Evolutionary conservation across 179 eudicot genomes (phyloP).

Genomic region (Patellifolia procumbens): DNA sequence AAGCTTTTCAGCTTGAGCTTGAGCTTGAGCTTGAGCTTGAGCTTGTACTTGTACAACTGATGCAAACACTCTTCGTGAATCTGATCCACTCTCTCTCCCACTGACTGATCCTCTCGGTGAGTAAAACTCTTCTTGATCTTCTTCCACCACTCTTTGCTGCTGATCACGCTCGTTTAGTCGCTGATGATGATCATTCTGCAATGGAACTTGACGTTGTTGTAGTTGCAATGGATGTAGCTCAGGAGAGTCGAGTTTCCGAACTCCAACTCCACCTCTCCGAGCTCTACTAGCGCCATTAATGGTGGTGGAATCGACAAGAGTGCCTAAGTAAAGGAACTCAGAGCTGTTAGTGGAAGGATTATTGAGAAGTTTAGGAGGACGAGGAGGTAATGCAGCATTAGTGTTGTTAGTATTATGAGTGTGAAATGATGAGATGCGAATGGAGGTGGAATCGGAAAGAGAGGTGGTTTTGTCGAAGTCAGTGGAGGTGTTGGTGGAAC

Average conservation of each 20-base stretch:
- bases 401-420: too few relatives aligned
- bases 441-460: too few relatives aligned
- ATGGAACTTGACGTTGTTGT: slow-evolving; percentile 11
- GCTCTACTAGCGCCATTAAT: slow-evolving; percentile 14
- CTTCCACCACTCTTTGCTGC: slow-evolving; percentile 30
- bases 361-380: slow-evolving; percentile 30
- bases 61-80: slow-evolving; percentile 51
- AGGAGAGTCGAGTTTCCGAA: slow-evolving; percentile 72
- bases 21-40: too few relatives aligned
- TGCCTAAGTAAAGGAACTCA: slow-evolving; percentile 86
- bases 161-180: too few relatives aligned
- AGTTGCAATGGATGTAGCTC: slow-evolving; percentile 86
- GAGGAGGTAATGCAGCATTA: slow-evolving; percentile 48
- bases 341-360: slow-evolving; percentile 65
- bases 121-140: slow-evolving; percentile 68
- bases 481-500: neutral
- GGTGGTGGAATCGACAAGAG: slow-evolving; percentile 52
- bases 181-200: too few relatives aligned
- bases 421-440: too few relatives aligned
- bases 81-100: slow-evolving; percentile 59
- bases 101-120: slow-evolving; percentile 73
- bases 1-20: slow-evolving; percentile 34
- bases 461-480: slow-evolving; percentile 28
- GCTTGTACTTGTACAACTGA: slow-evolving; percentile 37
- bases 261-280: slow-evolving; percentile 12